Conservation (phyloP, 2,329 filamentous ascomycete genomes). For the Tolypocladium endophyticum region DNA sequence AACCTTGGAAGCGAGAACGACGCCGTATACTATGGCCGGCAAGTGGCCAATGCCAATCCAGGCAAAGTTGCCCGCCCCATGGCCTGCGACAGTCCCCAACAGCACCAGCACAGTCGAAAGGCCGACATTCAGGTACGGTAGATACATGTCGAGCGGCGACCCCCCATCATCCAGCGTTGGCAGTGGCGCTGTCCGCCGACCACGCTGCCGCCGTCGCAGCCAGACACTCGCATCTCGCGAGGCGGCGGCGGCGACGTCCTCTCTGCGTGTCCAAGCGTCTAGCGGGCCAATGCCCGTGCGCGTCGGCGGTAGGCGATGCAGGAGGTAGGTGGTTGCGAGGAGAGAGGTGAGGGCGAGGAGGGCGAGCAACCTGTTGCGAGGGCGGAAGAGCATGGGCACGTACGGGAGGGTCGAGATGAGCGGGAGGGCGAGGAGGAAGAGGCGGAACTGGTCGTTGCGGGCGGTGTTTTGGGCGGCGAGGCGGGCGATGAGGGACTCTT, state of each 20-base stretch:
- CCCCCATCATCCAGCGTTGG: constrained; percentile 5
- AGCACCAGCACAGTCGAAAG: constrained; percentile 43
- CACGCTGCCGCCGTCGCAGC: constrained; percentile 2
- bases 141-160: constrained; percentile 42
- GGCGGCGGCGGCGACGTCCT: constrained; percentile 8
- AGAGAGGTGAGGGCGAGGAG: constrained; percentile 55
- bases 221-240: constrained; percentile 1
- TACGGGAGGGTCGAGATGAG: constrained; percentile 45
- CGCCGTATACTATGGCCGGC: constrained; percentile 47
- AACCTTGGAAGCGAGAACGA: constrained; percentile 51
- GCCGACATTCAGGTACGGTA: constrained; percentile 50
- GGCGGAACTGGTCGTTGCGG: constrained; percentile 47
- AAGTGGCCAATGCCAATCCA: constrained; percentile 37
- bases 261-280: constrained; percentile 30
- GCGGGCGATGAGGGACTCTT: constrained; percentile 50
- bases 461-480: constrained; percentile 45
- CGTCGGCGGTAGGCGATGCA: constrained; percentile 44
- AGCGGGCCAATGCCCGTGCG: constrained; percentile 41
- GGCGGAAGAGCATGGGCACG: constrained; percentile 24
- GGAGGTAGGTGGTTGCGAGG: constrained; percentile 48
- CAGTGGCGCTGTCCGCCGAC: constrained; percentile 8
- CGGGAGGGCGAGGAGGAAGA: constrained; percentile 50
- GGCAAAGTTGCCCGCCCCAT: constrained; percentile 20
- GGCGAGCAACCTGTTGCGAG: constrained; percentile 29
- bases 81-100: constrained; percentile 28